Conservation (phyloP, 331 rosid genomes). For the Rhamnella rubrinervis region DNA sequence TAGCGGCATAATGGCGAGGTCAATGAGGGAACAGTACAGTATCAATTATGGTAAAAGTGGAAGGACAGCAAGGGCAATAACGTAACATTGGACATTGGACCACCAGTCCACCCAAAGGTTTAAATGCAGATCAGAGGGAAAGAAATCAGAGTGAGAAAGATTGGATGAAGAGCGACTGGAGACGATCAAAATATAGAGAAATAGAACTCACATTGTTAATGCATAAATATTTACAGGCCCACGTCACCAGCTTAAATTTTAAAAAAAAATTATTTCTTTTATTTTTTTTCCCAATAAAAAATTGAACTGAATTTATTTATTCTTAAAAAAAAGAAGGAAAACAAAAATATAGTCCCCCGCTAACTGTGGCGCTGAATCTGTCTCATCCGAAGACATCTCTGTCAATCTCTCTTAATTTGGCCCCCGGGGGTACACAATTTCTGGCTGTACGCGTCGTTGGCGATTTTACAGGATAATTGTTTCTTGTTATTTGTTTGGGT, state of each 20-base stretch:
- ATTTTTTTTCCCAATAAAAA: too few species aligned
- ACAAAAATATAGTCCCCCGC: slow-evolving; percentile 16
- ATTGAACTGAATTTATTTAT: too few species aligned
- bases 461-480: not conserved
- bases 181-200: not conserved
- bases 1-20: too few species aligned
- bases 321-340: not conserved
- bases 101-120: slow-evolving; percentile 50
- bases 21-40: not conserved
- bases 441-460: slow-evolving; percentile 10
- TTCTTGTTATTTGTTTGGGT: too few species aligned
- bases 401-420: slow-evolving; percentile 17
- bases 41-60: slow-evolving; percentile 10
- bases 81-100: slow-evolving; percentile 21
- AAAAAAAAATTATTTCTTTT: not conserved
- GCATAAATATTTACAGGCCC: slow-evolving; percentile 2
- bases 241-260: not conserved
- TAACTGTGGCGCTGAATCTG: slow-evolving; percentile 29
- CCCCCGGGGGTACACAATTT: not conserved
- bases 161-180: slow-evolving; percentile 41
- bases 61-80: slow-evolving; percentile 14
- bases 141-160: slow-evolving; percentile 13
- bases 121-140: slow-evolving; percentile 33
- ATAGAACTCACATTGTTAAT: not conserved
- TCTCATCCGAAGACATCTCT: slow-evolving; percentile 5